phyloP scores from a whole-genome alignment of 345 rosid genomes.

The Durio zibethinus region DNA sequence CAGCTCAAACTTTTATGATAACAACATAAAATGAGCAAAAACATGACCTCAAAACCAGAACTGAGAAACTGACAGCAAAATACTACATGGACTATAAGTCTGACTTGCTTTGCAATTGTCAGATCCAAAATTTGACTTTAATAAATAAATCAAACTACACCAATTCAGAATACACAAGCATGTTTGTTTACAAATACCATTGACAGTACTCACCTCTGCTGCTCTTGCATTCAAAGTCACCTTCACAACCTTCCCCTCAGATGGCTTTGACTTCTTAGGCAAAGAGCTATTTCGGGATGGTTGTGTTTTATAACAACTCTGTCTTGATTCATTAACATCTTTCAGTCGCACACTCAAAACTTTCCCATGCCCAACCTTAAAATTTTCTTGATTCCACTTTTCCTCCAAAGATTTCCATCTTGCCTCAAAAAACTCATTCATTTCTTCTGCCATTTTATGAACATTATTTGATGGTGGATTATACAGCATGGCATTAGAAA shows the following conservation, averaged over 20 bases:
- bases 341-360: slow-evolving; percentile 21
- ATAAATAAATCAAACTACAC: background rate
- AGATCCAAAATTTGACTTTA: background rate
- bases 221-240: slow-evolving; percentile 23
- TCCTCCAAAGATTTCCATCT: slow-evolving; percentile 62
- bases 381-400: slow-evolving; percentile 32
- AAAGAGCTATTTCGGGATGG: slow-evolving; percentile 20
- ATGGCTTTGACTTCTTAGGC: slow-evolving; percentile 32
- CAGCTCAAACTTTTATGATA: background rate
- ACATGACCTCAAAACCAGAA: background rate
- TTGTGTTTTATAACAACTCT: slow-evolving; percentile 37
- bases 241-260: slow-evolving; percentile 24
- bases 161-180: background rate
- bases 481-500: slow-evolving; percentile 77
- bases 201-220: slow-evolving; percentile 33
- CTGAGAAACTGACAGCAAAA: background rate
- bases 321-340: slow-evolving; percentile 29
- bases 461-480: slow-evolving; percentile 63
- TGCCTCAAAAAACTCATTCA: slow-evolving; percentile 46
- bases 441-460: slow-evolving; percentile 47
- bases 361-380: slow-evolving; percentile 21
- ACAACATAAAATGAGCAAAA: background rate
- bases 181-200: background rate
- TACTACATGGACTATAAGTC: background rate
- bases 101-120: background rate